Evolutionary conservation across 1,139 yeast species (phyloP).

Genomic region (Hemisphaericaspora xylofermentans): DNA sequence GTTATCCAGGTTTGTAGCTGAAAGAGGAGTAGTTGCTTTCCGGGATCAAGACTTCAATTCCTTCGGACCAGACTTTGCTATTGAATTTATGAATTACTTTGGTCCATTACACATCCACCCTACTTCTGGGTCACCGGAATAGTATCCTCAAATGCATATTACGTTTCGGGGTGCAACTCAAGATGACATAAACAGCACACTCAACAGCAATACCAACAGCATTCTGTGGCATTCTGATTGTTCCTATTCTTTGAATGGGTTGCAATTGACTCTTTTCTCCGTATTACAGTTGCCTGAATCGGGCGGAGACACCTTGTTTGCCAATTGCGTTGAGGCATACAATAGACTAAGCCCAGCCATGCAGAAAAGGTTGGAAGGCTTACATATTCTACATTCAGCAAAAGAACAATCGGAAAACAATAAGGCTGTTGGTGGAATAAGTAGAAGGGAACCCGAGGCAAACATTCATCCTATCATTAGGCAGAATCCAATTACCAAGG

Average conservation of each 20-base stretch:
- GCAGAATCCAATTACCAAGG: slow-evolving; percentile 28
- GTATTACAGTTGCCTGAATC: slow-evolving; percentile 40
- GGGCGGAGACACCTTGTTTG: slow-evolving; percentile 41
- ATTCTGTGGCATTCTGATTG: slow-evolving; percentile 45
- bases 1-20: slow-evolving; percentile 38
- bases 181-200: slow-evolving; percentile 25
- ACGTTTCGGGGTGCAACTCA: slow-evolving; percentile 30
- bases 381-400: slow-evolving; percentile 27
- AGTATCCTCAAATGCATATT: slow-evolving; percentile 36
- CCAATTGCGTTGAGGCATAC: slow-evolving; percentile 35
- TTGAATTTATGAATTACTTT: slow-evolving; percentile 31
- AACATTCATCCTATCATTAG: slow-evolving; percentile 29
- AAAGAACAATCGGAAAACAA: slow-evolving; percentile 24
- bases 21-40: slow-evolving; percentile 42
- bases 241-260: slow-evolving; percentile 40
- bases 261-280: slow-evolving; percentile 38
- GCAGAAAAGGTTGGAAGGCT: slow-evolving; percentile 25
- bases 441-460: slow-evolving; percentile 27
- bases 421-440: slow-evolving; percentile 23
- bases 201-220: slow-evolving; percentile 25
- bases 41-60: slow-evolving; percentile 37
- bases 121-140: slow-evolving; percentile 40
- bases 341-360: slow-evolving; percentile 29
- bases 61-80: slow-evolving; percentile 33
- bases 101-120: slow-evolving; percentile 44